Evolutionary conservation across 2,329 filamentous ascomycete genomes (phyloP), one percentile per base, ranked within the genome.

Genomic region (Volutella citrinella): DNA sequence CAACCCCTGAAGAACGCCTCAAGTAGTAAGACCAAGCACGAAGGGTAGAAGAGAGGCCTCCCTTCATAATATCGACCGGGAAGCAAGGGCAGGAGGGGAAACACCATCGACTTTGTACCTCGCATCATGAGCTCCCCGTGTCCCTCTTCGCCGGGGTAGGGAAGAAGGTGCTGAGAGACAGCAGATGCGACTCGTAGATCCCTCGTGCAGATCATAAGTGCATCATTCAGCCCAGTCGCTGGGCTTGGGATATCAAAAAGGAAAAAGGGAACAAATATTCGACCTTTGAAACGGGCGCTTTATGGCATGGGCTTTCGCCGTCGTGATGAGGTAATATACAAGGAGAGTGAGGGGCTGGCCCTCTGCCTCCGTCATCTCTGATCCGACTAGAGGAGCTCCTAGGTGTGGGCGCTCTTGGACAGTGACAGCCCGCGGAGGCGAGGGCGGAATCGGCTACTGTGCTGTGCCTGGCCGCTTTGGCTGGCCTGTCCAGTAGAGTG

Each of bases 151-250:
- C n/a, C n/a, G n/a, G n/a, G n/a, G n/a, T n/a, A n/a, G n/a, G n/a
- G n/a, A n/a, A n/a, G n/a, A n/a, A 41, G 44, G 36, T 40, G 40
- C 36, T 43, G 39, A 41, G 36, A 43, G 40, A 41, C 20, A 22
- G 20, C 20, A 8, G 20, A 9, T 46, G 44, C 48, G 52, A 51
- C 54, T 64, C 63, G 51, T 69, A 68, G 63, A 70, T 71, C 59
- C 61, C 65, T 67, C 64, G 64, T 70, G 68, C 66, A 68, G 55
- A 72, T 70, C 66, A 56, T 71, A 61, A 65, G 55, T 54, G 56
- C 54, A 56, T 56, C 48, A 54, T 46, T 45, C n/a, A 41, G 35
- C 46, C 47, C 36, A 36, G 27, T 35, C 45, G 32, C 54, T 51
- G 54, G 58, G 55, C 52, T 56, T 51, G 52, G 54, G 51, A 55